Evolutionary conservation across 257 asterid species (phyloP).

Genomic region (Nicotiana obtusifolia): DNA sequence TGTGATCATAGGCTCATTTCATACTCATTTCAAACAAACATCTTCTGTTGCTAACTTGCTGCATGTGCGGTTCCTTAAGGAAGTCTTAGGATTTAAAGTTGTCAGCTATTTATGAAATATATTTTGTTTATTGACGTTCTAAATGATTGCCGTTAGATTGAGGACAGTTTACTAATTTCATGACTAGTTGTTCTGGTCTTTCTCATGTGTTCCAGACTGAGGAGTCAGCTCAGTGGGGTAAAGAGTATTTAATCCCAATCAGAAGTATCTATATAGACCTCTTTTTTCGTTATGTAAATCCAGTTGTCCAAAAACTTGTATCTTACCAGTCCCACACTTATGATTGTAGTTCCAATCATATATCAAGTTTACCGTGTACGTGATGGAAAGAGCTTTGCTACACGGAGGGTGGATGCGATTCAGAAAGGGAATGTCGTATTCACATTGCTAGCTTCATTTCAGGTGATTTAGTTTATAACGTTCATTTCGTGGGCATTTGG

Average conservation of each 20-base stretch:
- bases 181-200: background rate
- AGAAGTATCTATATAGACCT: background rate
- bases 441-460: constrained; percentile 80
- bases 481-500: too few relatives aligned
- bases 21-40: background rate
- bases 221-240: background rate
- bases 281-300: background rate
- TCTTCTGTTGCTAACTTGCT: constrained; percentile 6
- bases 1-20: background rate
- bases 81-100: background rate
- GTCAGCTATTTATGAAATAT: background rate
- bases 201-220: background rate
- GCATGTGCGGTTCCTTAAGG: background rate
- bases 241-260: background rate
- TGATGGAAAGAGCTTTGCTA: constrained; percentile 97
- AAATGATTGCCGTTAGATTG: background rate
- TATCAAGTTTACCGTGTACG: constrained; percentile 90
- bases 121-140: background rate
- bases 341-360: constrained; percentile 77
- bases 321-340: constrained; percentile 1
- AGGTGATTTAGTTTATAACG: constrained; percentile 36
- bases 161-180: background rate
- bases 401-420: constrained; percentile 93
- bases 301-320: constrained; percentile 2
- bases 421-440: constrained; percentile 84